These are phyloP conservation scores for Penicillium psychrosexuale DNA, from an alignment of 2,329 filamentous ascomycete genomes.

Conservation along the genomic window DNA sequence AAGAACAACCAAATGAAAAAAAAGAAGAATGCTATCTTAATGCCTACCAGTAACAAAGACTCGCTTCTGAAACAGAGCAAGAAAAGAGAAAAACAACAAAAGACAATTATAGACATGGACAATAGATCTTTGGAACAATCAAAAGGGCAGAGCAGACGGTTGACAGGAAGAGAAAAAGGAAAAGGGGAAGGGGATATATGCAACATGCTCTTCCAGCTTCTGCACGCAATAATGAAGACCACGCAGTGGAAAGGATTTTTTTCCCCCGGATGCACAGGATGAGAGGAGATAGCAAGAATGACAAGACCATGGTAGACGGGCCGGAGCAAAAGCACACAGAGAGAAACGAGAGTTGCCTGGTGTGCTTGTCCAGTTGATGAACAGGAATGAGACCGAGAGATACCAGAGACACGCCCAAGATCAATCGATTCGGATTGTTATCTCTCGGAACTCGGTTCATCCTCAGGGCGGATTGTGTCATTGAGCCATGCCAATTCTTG, in stretches of 20 bases:
- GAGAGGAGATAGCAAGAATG: conserved; percentile 1
- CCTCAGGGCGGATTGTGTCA: not conserved
- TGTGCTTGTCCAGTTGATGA: not conserved
- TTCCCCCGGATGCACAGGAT: conserved; percentile 3
- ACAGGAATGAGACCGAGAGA: not conserved
- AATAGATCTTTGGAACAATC: conserved; percentile 24
- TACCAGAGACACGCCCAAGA: not conserved
- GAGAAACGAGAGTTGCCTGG: not conserved
- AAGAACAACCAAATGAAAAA: conserved; percentile 7
- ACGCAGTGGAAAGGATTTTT: conserved; percentile 6
- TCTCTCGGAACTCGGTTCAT: not conserved
- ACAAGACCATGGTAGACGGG: conserved; percentile 2
- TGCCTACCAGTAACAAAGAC: conserved; percentile 23
- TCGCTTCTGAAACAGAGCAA: conserved; percentile 29
- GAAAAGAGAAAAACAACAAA: conserved; percentile 11
- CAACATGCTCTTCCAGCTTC: conserved; percentile 17
- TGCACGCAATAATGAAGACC: conserved; percentile 5
- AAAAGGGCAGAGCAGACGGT: conserved; percentile 14
- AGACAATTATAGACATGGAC: conserved; percentile 28
- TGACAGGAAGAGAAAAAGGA: conserved; percentile 7
- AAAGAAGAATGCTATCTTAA: conserved; percentile 25
- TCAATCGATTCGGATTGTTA: not conserved
- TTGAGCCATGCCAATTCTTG: not conserved
- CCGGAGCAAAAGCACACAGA: not conserved
- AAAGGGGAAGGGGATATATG: conserved; percentile 19